Conservation (phyloP, 306 rosid genomes). For the Ochetophila trinervis region DNA sequence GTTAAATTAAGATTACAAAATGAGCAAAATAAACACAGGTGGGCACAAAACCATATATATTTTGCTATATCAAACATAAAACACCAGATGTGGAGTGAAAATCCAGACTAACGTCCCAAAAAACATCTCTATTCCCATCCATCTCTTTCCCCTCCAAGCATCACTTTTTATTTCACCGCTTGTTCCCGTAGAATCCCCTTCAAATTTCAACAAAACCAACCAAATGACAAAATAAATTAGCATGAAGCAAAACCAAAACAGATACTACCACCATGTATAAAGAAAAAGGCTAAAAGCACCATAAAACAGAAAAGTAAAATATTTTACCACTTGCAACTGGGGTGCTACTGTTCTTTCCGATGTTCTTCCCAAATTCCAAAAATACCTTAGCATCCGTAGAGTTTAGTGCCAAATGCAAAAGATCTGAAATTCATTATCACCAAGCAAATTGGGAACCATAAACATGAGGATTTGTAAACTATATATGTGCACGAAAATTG, state of each 20-base stretch:
- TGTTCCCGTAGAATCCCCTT: conserved; percentile 32
- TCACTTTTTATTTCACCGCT: conserved; percentile 29
- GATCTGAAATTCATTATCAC: conserved; percentile 38
- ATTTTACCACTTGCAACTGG: conserved; percentile 37
- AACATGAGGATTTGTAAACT: neutral
- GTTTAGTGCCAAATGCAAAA: conserved; percentile 64
- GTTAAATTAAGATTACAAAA: no score
- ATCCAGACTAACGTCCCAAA: conserved; percentile 36
- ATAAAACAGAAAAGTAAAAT: neutral
- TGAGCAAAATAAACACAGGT: neutral
- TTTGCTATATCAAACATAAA: conserved; percentile 27
- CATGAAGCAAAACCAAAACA: no score
- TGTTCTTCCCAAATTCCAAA: conserved; percentile 23
- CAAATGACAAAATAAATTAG: neutral
- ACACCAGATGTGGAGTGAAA: conserved; percentile 31
- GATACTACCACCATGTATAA: no score
- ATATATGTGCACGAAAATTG: neutral
- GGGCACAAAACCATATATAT: neutral
- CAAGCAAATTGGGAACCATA: neutral
- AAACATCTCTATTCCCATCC: conserved; percentile 26
- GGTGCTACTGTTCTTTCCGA: conserved; percentile 14
- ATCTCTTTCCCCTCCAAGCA: conserved; percentile 42
- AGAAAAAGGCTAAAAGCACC: neutral
- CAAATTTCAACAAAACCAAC: conserved; percentile 11
- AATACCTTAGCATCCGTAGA: conserved; percentile 59